These are phyloP conservation scores for Acanthamoeba culbertsoni DNA, from an alignment of 208 protist genomes.

Conservation along the genomic window DNA sequence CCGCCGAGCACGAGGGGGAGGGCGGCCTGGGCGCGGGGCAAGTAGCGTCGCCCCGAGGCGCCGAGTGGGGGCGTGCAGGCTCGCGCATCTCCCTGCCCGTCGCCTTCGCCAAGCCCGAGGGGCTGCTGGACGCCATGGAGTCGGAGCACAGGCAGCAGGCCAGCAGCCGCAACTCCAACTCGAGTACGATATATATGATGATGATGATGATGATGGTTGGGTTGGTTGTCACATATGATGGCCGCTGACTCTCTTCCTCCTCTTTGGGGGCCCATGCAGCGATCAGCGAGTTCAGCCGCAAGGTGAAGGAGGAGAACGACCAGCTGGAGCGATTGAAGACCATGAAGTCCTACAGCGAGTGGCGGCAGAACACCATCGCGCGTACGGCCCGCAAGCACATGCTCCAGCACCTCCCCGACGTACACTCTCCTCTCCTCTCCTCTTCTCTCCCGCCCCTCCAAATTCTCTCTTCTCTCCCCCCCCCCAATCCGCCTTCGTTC, in stretches of 20 bases:
- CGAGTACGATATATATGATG: neutral
- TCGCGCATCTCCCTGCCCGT: neutral
- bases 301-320: slow-evolving; percentile 49
- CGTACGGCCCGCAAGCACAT: slow-evolving; percentile 3
- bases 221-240: neutral
- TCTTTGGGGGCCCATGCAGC: neutral
- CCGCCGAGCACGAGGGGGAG: neutral
- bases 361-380: slow-evolving; percentile 4
- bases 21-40: neutral
- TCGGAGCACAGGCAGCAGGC: neutral
- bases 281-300: neutral
- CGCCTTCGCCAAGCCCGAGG: neutral
- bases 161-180: neutral
- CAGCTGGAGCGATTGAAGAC: neutral
- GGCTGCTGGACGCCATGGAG: neutral
- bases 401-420: neutral
- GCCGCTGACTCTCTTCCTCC: too few species aligned
- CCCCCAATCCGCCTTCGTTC: too few species aligned
- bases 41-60: neutral
- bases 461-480: too few species aligned
- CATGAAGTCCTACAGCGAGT: slow-evolving; percentile 48
- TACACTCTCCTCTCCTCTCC: too few species aligned
- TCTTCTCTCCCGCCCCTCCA: too few species aligned
- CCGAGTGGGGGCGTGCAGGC: neutral
- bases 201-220: neutral